phyloP scores from a whole-genome alignment of 495 filamentous ascomycete genomes.

The Podospora pseudopauciseta region DNA sequence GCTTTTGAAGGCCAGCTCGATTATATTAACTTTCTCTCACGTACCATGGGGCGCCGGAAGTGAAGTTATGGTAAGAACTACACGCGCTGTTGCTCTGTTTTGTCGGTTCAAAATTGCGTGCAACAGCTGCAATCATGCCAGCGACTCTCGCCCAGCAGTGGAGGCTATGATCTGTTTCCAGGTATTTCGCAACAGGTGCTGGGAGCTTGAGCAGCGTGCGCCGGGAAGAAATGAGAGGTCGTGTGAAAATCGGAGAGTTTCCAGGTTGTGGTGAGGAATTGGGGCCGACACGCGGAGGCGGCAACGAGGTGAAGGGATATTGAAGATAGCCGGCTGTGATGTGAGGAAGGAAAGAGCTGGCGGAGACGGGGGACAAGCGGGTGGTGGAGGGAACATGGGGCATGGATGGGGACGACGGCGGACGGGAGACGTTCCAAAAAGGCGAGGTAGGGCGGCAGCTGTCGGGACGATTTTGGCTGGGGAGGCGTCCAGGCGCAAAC shows the following conservation, averaged over 20 bases:
- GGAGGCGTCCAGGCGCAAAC: slow-evolving; percentile 24
- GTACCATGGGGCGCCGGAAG: neutral
- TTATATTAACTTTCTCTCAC: neutral
- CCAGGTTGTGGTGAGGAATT: neutral
- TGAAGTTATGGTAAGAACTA: neutral
- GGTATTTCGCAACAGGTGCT: neutral
- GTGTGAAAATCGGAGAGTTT: neutral
- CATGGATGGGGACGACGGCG: slow-evolving; percentile 25
- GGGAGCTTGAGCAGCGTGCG: too few species aligned
- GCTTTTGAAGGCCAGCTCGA: neutral
- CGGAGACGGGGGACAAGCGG: slow-evolving; percentile 26
- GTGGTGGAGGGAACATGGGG: slow-evolving; percentile 25
- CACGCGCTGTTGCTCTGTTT: neutral
- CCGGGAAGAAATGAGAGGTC: neutral
- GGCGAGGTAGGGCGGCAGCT: slow-evolving; percentile 31
- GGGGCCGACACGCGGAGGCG: neutral
- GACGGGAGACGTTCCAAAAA: slow-evolving; percentile 32
- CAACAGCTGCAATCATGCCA: neutral
- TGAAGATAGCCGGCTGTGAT: slow-evolving; percentile 10
- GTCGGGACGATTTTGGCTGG: slow-evolving; percentile 28
- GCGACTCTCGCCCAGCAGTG: neutral
- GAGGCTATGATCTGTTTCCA: neutral
- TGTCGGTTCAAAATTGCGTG: neutral
- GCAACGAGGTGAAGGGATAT: neutral
- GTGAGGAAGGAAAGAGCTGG: slow-evolving; percentile 24